Evolutionary conservation across 768 basidiomycete genomes (phyloP), one percentile per base, ranked within the genome.

Genomic region (Lentinula aciculospora): DNA sequence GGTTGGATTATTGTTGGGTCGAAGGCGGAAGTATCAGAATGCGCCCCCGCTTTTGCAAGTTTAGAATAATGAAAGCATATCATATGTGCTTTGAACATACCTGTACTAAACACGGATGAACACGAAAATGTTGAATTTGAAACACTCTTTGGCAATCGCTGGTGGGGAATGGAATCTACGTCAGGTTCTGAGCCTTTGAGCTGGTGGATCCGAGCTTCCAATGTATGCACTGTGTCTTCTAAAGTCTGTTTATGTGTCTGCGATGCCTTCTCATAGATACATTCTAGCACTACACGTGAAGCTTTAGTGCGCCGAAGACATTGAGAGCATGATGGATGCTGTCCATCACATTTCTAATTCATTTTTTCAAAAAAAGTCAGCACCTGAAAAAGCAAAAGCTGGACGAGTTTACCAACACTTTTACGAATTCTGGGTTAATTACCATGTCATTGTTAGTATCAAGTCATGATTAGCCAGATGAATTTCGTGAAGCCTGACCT

Each of bases 281-380:
- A 79, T 64, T 79, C 77, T 57, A 78, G 78, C 40, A 77, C 78
- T 3, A 71, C 74, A 5, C 50, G n/a, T n/a, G n/a, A 58, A 12
- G 37, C 25, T n/a, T 21, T 47, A 37, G 72, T 67, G 0, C 69
- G 67, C 3, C 73, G 64, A 12, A 67, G 58, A 59, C 77, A 79
- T 51, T 71, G 78, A 17, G 67, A 66, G 51, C 77, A 79, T 3
- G 68, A 64, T 0, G 77, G 77, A 36, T 70, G 66, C 2, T 50
- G 53, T 3, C 77, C 75, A 59, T 79, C 77, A 45, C 77, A 79
- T 60, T 69, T 69, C 77, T 79, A n/a, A n/a, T n/a, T n/a, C n/a
- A 37, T 23, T 13, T 23, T 32, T 45, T 45, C 42, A 45, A 17
- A 13, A 55, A 42, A 31, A 39, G 23, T 13, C 5, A 39, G 37